Evolutionary conservation across 2,329 filamentous ascomycete genomes (phyloP).

Genomic region (Xylaria hypoxylon): DNA sequence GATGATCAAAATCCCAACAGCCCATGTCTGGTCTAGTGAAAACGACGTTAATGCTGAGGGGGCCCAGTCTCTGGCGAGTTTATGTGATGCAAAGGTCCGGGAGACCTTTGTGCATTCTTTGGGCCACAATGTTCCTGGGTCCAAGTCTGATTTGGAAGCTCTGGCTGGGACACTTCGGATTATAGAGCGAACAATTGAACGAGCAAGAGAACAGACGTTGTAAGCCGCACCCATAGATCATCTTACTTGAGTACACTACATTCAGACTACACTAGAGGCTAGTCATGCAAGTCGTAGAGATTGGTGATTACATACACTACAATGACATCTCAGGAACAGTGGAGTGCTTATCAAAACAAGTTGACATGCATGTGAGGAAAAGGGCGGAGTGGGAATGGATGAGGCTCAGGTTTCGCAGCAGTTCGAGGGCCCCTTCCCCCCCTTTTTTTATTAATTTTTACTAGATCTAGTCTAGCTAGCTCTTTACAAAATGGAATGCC

Average conservation of each 20-base stretch:
- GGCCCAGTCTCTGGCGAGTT: constrained; percentile 39
- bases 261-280: neutral
- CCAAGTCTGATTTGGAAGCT: constrained; percentile 42
- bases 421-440: neutral
- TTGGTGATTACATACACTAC: neutral
- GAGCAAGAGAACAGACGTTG: constrained; percentile 30
- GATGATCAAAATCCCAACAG: constrained; percentile 47
- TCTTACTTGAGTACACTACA: neutral
- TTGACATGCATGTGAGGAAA: neutral
- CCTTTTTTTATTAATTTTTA: neutral
- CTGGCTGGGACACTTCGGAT: constrained; percentile 43
- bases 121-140: constrained; percentile 47
- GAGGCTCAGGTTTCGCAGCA: constrained; percentile 2
- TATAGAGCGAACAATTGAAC: constrained; percentile 48
- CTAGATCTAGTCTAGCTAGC: neutral
- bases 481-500: neutral
- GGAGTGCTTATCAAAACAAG: neutral
- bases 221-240: neutral
- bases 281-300: neutral
- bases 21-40: constrained; percentile 45
- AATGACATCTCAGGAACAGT: neutral
- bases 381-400: neutral
- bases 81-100: constrained; percentile 42
- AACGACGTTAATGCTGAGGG: constrained; percentile 36
- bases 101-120: constrained; percentile 46